These are phyloP conservation scores for Allium sativum DNA, from an alignment of 106 monocot genomes.

Conservation along the genomic window DNA sequence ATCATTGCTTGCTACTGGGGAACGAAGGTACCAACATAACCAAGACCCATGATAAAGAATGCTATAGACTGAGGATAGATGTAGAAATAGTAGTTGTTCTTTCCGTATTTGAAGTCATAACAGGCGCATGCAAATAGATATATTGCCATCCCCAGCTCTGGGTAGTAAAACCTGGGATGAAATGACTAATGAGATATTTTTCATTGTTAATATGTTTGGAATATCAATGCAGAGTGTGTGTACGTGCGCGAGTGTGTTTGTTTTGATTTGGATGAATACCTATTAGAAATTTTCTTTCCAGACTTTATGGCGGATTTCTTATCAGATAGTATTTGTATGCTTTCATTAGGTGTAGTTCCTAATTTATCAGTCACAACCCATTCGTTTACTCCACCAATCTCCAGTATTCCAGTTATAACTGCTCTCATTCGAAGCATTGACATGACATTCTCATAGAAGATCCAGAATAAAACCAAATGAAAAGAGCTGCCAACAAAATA, in stretches of 20 bases:
- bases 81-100: conserved; percentile 19
- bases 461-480: conserved; percentile 26
- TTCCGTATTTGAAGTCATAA: conserved; percentile 15
- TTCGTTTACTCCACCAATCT: conserved; percentile 25
- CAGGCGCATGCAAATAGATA: conserved; percentile 19
- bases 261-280: not conserved
- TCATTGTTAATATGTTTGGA: not conserved
- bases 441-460: conserved; percentile 37
- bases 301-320: conserved; percentile 1
- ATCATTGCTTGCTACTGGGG: conserved; percentile 1
- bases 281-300: conserved; percentile 8
- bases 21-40: conserved; percentile 24
- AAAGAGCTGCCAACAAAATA: conserved; percentile 17
- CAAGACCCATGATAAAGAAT: conserved; percentile 23
- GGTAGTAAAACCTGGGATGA: conserved; percentile 10
- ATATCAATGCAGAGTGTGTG: not conserved
- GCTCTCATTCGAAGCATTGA: conserved; percentile 34
- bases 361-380: conserved; percentile 39
- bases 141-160: conserved; percentile 15
- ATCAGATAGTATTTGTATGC: not conserved
- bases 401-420: conserved; percentile 18
- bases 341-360: conserved; percentile 12
- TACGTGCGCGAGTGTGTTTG: not conserved
- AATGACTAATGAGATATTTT: not conserved
- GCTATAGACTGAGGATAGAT: conserved; percentile 19